Evolutionary conservation across 352 stramenopile species (phyloP).

Genomic region (Phytophthora syringae): DNA sequence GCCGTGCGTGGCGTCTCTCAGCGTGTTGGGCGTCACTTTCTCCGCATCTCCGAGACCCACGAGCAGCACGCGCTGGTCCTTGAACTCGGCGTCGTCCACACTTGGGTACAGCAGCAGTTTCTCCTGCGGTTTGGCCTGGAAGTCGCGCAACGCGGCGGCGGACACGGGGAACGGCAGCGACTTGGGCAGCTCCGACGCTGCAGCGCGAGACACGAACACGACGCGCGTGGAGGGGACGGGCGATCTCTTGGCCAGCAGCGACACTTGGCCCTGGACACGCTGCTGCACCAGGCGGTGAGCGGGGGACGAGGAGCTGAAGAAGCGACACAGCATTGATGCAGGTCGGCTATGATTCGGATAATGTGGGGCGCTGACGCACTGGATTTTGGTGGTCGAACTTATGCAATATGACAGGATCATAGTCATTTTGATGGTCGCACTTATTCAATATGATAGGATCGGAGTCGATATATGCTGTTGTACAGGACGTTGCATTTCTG

Average conservation of each 20-base stretch:
- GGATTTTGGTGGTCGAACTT: no score
- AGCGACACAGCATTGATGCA: constrained; percentile 45
- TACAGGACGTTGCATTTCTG: no score
- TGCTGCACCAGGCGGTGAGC: constrained; percentile 72
- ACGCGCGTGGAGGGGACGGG: constrained; percentile 50
- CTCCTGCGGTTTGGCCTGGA: constrained; percentile 70
- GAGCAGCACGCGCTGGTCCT: constrained; percentile 67
- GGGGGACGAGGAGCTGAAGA: constrained; percentile 51
- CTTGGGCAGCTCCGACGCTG: constrained; percentile 30
- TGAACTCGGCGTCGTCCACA: constrained; percentile 38
- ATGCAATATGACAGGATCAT: no score
- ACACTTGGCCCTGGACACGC: constrained; percentile 59
- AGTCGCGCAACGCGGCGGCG: constrained; percentile 64
- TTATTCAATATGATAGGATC: no score
- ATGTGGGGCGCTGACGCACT: no score
- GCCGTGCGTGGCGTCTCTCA: constrained; percentile 75
- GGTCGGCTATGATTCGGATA: not conserved
- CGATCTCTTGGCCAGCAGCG: constrained; percentile 31
- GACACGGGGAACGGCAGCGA: constrained; percentile 76
- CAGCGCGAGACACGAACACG: constrained; percentile 52
- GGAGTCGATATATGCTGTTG: no score
- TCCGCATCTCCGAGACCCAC: constrained; percentile 73
- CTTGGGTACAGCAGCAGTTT: constrained; percentile 78
- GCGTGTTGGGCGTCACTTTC: constrained; percentile 66
- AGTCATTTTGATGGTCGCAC: no score